Percentiles rank a stretch among this genome's conserved stretches.
Conservation (phyloP, 108 stramenopile genomes). For the Skeletonema menzelii region DNA sequence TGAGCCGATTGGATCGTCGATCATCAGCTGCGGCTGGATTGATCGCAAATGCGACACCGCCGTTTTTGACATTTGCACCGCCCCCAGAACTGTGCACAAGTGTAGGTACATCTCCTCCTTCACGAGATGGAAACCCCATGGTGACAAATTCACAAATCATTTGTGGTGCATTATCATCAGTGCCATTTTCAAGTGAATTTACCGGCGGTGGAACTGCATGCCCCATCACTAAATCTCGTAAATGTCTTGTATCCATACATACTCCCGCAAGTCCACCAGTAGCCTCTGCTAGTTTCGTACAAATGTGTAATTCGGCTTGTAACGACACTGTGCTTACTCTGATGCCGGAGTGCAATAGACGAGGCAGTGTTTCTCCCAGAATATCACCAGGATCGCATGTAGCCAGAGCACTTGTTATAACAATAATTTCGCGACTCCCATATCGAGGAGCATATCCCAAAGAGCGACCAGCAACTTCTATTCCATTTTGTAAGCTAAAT, state of each 20-base stretch:
- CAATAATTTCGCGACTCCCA: constrained; percentile 81
- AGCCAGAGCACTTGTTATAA: constrained; percentile 66
- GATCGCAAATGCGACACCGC: constrained; percentile 32
- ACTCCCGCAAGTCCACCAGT: constrained; percentile 79
- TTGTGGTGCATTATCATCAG: constrained; percentile 16
- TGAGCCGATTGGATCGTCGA: constrained; percentile 42
- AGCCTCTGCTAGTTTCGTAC: constrained; percentile 75
- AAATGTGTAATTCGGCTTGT: constrained; percentile 81
- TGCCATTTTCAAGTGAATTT: constrained; percentile 10
- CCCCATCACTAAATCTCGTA: constrained; percentile 63
- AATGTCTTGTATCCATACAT: constrained; percentile 73
- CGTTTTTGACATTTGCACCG: constrained; percentile 49
- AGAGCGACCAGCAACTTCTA: constrained; percentile 88
- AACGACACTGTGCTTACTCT: constrained; percentile 70
- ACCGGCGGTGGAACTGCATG: constrained; percentile 79
- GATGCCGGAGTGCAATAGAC: constrained; percentile 63
- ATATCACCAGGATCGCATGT: constrained; percentile 85
- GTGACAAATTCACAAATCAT: constrained; percentile 76
- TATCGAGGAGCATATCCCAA: constrained; percentile 82
- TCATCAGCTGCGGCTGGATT: constrained; percentile 42
- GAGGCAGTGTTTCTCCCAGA: constrained; percentile 69
- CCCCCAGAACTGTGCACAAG: constrained; percentile 61
- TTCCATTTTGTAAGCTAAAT: constrained; percentile 84
- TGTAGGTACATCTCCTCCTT: constrained; percentile 66
- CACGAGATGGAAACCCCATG: constrained; percentile 85